phyloP scores from a whole-genome alignment of 2,329 filamentous ascomycete species.

The Talaromyces funiculosus region DNA sequence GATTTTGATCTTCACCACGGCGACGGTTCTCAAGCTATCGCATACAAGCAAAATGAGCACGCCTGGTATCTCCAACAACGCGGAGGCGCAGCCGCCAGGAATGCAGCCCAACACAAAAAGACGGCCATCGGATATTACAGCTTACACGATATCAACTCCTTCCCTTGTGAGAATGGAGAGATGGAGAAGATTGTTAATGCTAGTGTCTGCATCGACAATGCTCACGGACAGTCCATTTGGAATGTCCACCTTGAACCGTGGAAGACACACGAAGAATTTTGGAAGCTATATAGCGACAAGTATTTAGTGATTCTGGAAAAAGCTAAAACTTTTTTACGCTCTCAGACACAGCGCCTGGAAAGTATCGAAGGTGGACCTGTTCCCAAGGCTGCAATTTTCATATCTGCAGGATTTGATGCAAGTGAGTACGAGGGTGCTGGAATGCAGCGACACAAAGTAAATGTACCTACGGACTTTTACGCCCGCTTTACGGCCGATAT shows the following conservation, averaged over 20 bases:
- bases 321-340: constrained; percentile 67
- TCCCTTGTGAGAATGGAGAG: constrained; percentile 92
- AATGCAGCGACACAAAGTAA: constrained; percentile 94
- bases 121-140: constrained; percentile 92
- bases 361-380: constrained; percentile 52
- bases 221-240: constrained; percentile 91
- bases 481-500: constrained; percentile 84
- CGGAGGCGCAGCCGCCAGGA: constrained; percentile 55
- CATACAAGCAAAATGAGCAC: constrained; percentile 82
- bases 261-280: constrained; percentile 79
- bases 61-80: constrained; percentile 32
- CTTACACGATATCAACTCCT: constrained; percentile 96
- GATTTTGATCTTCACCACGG: constrained; percentile 91
- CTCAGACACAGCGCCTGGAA: constrained; percentile 62
- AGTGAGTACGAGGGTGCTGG: constrained; percentile 87
- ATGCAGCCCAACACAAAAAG: constrained; percentile 70
- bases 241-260: constrained; percentile 90
- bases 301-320: constrained; percentile 77
- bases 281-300: constrained; percentile 74
- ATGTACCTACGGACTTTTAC: constrained; percentile 95
- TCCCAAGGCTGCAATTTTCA: constrained; percentile 82
- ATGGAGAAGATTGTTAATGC: constrained; percentile 89
- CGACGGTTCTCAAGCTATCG: constrained; percentile 90
- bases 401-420: constrained; percentile 94
- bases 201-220: constrained; percentile 88